Evolutionary conservation across 1,284 basidiomycete genomes (phyloP).

Genomic region (Cystobasidium pallidum): DNA sequence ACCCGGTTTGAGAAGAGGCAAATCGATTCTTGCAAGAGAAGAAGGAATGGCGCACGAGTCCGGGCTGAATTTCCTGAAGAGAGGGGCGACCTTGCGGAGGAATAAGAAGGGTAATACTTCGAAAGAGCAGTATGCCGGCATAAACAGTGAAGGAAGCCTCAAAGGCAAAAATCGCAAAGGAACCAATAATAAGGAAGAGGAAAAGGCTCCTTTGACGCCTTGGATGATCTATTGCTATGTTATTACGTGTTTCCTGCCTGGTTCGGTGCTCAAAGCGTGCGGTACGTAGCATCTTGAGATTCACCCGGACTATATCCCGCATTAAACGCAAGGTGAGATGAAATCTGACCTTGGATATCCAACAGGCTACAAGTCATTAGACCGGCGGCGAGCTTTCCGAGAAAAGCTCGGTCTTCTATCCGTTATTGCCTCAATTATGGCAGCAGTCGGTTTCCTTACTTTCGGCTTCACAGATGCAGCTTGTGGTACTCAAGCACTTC

Average conservation of each 20-base stretch:
- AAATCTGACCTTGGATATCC: too few species aligned
- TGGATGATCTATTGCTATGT: constrained; percentile 97
- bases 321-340: too few species aligned
- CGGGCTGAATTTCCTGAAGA: constrained; percentile 81
- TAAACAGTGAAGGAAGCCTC: constrained; percentile 11
- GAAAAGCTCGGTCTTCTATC: constrained; percentile 95
- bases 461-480: constrained; percentile 98
- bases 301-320: too few species aligned
- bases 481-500: constrained; percentile 79
- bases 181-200: constrained; percentile 54
- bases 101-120: constrained; percentile 59
- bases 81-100: constrained; percentile 69
- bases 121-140: constrained; percentile 53
- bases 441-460: constrained; percentile 92
- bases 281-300: constrained; percentile 55
- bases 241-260: constrained; percentile 80
- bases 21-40: constrained; percentile 82
- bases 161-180: constrained; percentile 55
- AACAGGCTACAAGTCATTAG: constrained; percentile 82
- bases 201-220: constrained; percentile 77
- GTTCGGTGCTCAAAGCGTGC: constrained; percentile 68
- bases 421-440: constrained; percentile 82
- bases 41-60: constrained; percentile 73
- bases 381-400: constrained; percentile 94
- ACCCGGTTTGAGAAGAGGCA: constrained; percentile 73